Evolutionary conservation across 2,329 filamentous ascomycete species (phyloP).

Genomic region (Cordyceps militaris): DNA sequence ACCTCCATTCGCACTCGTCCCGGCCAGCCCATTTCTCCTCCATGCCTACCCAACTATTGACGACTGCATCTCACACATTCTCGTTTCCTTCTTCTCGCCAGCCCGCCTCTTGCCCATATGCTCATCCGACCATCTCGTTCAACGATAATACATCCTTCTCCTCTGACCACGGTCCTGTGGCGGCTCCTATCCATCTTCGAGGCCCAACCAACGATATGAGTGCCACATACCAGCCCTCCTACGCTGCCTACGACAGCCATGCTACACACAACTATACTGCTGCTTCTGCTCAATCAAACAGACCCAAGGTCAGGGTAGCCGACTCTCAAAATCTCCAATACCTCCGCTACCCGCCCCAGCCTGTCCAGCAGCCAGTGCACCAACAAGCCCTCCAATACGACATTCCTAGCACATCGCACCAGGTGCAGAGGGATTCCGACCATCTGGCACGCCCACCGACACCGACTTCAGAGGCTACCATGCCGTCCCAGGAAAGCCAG

Average conservation of each 20-base stretch:
- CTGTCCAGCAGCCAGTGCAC: conserved; percentile 16
- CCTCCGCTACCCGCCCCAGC: conserved; percentile 24
- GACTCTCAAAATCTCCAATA: conserved; percentile 28
- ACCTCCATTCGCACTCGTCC: not conserved
- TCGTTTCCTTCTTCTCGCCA: not conserved
- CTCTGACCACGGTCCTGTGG: not conserved
- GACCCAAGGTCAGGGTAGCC: conserved; percentile 25
- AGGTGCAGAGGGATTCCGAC: conserved; percentile 12
- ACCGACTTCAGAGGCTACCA: conserved; percentile 26
- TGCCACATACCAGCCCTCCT: conserved; percentile 42
- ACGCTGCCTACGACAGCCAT: conserved; percentile 42
- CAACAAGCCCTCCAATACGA: conserved; percentile 13
- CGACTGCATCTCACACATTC: not conserved
- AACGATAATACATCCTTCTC: not conserved
- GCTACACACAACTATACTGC: conserved; percentile 34
- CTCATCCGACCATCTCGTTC: not conserved
- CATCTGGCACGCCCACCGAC: conserved; percentile 32
- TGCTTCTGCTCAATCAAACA: conserved; percentile 27
- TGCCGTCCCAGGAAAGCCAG: conserved; percentile 16
- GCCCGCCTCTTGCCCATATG: not conserved
- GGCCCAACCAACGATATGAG: conserved; percentile 41
- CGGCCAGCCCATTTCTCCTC: not conserved
- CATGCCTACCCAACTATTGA: conserved; percentile 8
- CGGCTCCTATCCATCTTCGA: not conserved
- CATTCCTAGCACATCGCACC: conserved; percentile 12